Evolutionary conservation across 2,329 filamentous ascomycete species (phyloP).

Genomic region (Delphinella strobiligena): DNA sequence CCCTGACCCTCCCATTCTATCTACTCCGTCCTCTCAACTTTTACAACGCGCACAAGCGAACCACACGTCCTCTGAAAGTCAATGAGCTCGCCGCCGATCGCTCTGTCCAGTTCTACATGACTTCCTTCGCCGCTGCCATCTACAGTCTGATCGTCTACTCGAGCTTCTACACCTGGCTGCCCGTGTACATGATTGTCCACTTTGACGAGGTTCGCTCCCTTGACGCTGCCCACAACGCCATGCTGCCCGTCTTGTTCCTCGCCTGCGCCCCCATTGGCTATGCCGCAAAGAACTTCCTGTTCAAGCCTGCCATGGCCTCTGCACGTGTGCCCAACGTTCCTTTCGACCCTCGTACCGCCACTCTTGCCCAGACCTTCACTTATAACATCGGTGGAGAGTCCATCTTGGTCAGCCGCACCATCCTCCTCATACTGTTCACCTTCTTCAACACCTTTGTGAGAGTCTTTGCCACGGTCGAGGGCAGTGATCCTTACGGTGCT

Average conservation of each 20-base stretch:
- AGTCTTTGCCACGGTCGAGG: slow-evolving; percentile 53
- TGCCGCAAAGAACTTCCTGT: slow-evolving; percentile 65
- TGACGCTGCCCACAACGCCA: slow-evolving; percentile 52
- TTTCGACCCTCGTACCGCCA: slow-evolving; percentile 55
- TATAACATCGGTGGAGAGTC: slow-evolving; percentile 56
- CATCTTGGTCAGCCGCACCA: slow-evolving; percentile 44
- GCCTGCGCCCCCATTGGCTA: slow-evolving; percentile 57
- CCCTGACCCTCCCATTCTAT: slow-evolving; percentile 61
- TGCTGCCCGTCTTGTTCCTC: slow-evolving; percentile 33
- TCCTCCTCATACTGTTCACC: slow-evolving; percentile 32
- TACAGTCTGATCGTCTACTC: slow-evolving; percentile 63
- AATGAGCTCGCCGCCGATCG: slow-evolving; percentile 46
- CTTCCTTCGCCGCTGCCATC: slow-evolving; percentile 56
- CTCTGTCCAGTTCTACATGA: slow-evolving; percentile 51
- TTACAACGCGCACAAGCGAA: slow-evolving; percentile 36
- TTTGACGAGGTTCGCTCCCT: slow-evolving; percentile 63
- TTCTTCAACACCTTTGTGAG: slow-evolving; percentile 50
- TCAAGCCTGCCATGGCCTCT: slow-evolving; percentile 50
- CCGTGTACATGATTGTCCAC: slow-evolving; percentile 58
- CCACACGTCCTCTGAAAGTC: slow-evolving; percentile 29
- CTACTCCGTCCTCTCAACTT: slow-evolving; percentile 58
- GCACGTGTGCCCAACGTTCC: slow-evolving; percentile 21
- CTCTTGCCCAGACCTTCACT: slow-evolving; percentile 55
- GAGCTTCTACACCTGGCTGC: slow-evolving; percentile 59
- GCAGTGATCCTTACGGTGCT: slow-evolving; percentile 59